Evolutionary conservation across 2,329 filamentous ascomycete genomes (phyloP).

Genomic region (Colletotrichum tamarilloi): DNA sequence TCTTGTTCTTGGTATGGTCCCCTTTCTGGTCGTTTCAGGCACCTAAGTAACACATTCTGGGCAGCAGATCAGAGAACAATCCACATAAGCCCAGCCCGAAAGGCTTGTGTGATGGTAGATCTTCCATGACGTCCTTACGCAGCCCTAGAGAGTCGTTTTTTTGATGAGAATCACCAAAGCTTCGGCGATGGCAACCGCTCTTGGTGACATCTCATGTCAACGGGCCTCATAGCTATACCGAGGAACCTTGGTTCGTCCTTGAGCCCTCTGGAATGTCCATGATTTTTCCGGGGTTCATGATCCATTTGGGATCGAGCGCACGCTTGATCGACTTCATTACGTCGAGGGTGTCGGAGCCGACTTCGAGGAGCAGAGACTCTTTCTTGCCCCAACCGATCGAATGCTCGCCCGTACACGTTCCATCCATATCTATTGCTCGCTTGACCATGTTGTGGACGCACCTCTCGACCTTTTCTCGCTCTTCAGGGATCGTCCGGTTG

Average conservation of each 20-base stretch:
- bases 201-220: neutral
- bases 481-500: constrained; percentile 73
- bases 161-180: too few species aligned
- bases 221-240: neutral
- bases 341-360: constrained; percentile 81
- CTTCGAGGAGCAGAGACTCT: constrained; percentile 79
- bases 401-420: constrained; percentile 91
- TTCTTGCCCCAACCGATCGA: constrained; percentile 90
- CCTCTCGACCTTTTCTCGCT: constrained; percentile 80
- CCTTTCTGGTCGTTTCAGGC: too few species aligned
- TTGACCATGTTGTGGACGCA: constrained; percentile 92
- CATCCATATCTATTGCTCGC: constrained; percentile 92
- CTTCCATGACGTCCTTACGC: neutral
- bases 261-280: constrained; percentile 71
- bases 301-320: constrained; percentile 86
- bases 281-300: constrained; percentile 94
- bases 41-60: too few species aligned
- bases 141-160: neutral
- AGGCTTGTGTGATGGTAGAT: neutral
- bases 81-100: neutral
- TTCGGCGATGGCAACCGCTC: neutral
- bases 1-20: neutral
- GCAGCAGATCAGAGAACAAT: neutral
- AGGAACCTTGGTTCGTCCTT: constrained; percentile 35
- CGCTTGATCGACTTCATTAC: constrained; percentile 88